phyloP scores from a whole-genome alignment of 805 yeast genomes.

The Tetrapisispora iriomotensis region DNA sequence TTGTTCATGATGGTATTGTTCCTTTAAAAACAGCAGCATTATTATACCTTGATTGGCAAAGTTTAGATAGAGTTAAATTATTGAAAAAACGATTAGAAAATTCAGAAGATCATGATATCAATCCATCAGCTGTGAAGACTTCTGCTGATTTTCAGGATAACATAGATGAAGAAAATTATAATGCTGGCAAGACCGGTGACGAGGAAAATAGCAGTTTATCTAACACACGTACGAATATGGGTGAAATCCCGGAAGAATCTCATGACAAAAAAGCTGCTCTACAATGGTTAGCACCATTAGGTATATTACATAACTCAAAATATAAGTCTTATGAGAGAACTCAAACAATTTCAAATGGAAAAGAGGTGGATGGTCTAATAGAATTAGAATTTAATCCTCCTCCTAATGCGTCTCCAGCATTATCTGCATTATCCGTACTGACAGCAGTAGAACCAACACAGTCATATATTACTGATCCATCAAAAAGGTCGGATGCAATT shows the following conservation, averaged over 20 bases:
- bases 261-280: constrained; percentile 21
- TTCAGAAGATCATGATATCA: neutral
- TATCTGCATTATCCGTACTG: constrained; percentile 67
- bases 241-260: constrained; percentile 22
- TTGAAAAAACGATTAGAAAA: constrained; percentile 15
- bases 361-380: constrained; percentile 5
- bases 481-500: constrained; percentile 51
- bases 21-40: constrained; percentile 86
- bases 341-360: constrained; percentile 12
- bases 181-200: neutral
- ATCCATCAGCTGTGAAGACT: neutral
- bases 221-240: constrained; percentile 1
- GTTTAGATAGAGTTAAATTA: constrained; percentile 42
- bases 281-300: constrained; percentile 22
- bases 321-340: constrained; percentile 18
- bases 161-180: neutral
- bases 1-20: constrained; percentile 88
- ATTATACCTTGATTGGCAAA: constrained; percentile 77
- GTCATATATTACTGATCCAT: constrained; percentile 60
- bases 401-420: constrained; percentile 68
- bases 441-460: constrained; percentile 72
- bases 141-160: neutral
- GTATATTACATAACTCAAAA: constrained; percentile 13
- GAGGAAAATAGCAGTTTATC: neutral
- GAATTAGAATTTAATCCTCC: constrained; percentile 33